Evolutionary conservation across 805 yeast genomes (phyloP), one percentile per base, ranked within the genome.

Genomic region (Myxozyma neotropica): DNA sequence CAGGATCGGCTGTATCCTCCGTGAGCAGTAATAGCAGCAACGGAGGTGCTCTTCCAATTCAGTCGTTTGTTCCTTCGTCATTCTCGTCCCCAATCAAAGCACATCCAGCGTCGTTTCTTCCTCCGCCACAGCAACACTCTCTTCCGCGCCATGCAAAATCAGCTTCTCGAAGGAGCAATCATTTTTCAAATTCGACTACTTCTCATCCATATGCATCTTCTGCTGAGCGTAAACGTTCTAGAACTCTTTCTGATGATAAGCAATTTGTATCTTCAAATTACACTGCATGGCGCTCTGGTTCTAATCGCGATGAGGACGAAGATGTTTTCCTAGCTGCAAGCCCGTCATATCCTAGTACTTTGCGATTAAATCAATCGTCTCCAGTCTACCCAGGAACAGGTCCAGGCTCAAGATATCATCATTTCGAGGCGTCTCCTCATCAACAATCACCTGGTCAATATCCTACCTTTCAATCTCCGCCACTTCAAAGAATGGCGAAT

Each of bases 351-450:
- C 36, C 35, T 21, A 33, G 53, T 10, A 40, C 24, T 21, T n/a
- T 61, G 48, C 49, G 66, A 15, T 61, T 62, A 8, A 53, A 36
- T 15, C 66, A 62, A 40, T 62, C 66, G 1, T 62, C 66, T 19
- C 66, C 66, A 0, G 58, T 62, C 35, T 62, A 60, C 35, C 66
- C 66, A 7, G 65, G 64, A 15, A 26, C 53, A 8, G 52, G 47
- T 44, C 47, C n/a, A 12, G 27, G 55, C 24, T 40, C 59, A n/a
- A 46, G 46, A 19, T 29, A 36, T 31, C 53, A 47, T 38, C 50
- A 53, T 4, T n/a, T 24, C 23, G 51, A 36, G 19, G 31, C 44
- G 12, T 7, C 10, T 10, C 53, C 23, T 13, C 53, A 12, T 21
- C 53, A 4, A 17, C 45, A 7, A 15, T 31, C 21, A 19, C 44